phyloP scores from a whole-genome alignment of 164 flowering plant species.

The Macadamia tetraphylla region DNA sequence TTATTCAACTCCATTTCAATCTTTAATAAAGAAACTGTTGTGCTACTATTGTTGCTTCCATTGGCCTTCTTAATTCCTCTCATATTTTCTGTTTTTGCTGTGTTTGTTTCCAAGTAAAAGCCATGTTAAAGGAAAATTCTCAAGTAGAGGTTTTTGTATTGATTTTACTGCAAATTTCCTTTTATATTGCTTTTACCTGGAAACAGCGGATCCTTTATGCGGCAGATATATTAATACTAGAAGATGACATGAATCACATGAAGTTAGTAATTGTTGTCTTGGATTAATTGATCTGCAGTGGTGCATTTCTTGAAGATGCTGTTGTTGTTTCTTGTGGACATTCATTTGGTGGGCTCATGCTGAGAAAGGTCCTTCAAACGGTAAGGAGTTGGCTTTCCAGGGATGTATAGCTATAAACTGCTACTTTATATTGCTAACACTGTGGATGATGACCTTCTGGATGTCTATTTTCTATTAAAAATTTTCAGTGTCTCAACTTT shows the following conservation, averaged over 20 bases:
- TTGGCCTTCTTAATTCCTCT: not conserved
- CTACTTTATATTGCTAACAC: too few species aligned
- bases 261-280: not conserved
- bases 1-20: too few species aligned
- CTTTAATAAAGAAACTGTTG: not conserved
- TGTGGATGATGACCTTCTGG: too few species aligned
- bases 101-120: not conserved
- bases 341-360: constrained; percentile 93
- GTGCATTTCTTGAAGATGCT: constrained; percentile 95
- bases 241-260: not conserved
- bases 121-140: too few species aligned
- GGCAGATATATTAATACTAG: not conserved
- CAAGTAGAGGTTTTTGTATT: too few species aligned
- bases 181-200: too few species aligned
- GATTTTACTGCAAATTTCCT: too few species aligned
- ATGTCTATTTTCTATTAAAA: too few species aligned
- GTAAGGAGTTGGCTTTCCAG: constrained; percentile 28
- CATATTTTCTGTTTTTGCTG: not conserved
- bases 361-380: constrained; percentile 71
- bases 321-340: constrained; percentile 89
- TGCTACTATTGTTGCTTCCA: not conserved
- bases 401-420: too few species aligned
- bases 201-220: not conserved
- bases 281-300: constrained; percentile 37
- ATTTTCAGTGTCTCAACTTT: too few species aligned